Evolutionary conservation across 1,284 basidiomycete genomes (phyloP).

Genomic region (Peniophora sp.): DNA sequence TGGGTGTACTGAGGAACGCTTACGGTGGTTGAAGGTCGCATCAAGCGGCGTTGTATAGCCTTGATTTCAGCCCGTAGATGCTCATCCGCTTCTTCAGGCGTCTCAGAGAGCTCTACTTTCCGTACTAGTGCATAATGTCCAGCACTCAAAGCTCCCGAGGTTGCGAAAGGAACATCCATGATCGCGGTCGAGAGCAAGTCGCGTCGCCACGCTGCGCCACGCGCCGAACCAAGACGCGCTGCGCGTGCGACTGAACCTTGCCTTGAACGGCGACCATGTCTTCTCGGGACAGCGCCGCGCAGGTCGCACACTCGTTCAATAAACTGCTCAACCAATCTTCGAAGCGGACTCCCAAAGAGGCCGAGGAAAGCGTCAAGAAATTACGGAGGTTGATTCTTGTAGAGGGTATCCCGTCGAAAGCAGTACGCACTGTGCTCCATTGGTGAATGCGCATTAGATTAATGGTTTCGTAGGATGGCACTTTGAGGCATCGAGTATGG

Average conservation of each 20-base stretch:
- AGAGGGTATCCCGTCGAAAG: constrained; percentile 75
- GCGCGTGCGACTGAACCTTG: neutral
- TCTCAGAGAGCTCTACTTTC: constrained; percentile 52
- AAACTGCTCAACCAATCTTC: constrained; percentile 68
- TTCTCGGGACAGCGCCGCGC: constrained; percentile 20
- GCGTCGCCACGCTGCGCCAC: no score
- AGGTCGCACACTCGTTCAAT: constrained; percentile 65
- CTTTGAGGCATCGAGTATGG: constrained; percentile 80
- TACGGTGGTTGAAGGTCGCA: constrained; percentile 32
- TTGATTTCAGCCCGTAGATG: constrained; percentile 50
- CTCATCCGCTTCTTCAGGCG: constrained; percentile 49
- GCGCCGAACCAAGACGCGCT: neutral
- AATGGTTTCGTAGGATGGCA: constrained; percentile 47
- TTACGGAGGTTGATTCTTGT: constrained; percentile 78
- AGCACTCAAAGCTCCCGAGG: constrained; percentile 67
- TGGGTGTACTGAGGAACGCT: constrained; percentile 33
- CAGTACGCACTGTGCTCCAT: constrained; percentile 28
- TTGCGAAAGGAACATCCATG: constrained; percentile 69
- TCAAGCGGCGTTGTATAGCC: constrained; percentile 41
- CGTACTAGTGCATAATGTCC: constrained; percentile 66
- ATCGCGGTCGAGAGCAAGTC: no score
- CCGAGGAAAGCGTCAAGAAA: constrained; percentile 77
- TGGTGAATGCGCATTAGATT: neutral
- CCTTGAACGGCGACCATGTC: constrained; percentile 10
- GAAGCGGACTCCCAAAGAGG: constrained; percentile 58